Percentiles rank a stretch among this genome's conserved stretches.
Conservation (phyloP, 352 stramenopile genomes). For the Phytophthora aleatoria region DNA sequence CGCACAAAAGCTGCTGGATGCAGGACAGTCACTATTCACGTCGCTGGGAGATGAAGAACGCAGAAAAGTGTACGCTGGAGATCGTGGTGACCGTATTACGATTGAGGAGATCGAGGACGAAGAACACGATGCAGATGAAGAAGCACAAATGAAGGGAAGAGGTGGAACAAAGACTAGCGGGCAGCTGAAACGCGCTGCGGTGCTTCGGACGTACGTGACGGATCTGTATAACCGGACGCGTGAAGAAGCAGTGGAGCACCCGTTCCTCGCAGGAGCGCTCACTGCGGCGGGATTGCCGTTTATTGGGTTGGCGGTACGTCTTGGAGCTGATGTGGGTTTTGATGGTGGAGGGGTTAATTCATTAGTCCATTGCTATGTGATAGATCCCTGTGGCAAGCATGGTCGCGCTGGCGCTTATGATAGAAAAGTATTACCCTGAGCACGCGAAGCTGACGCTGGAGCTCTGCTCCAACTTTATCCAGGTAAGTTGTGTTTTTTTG, state of each 20-base stretch:
- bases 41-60: slow-evolving; percentile 74
- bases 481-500: slow-evolving; percentile 36
- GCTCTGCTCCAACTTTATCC: slow-evolving; percentile 72
- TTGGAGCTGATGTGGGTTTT: not conserved
- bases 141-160: slow-evolving; percentile 8
- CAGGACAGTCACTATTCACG: slow-evolving; percentile 69
- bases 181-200: slow-evolving; percentile 30
- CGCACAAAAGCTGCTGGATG: slow-evolving; percentile 72
- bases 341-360: not conserved
- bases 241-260: slow-evolving; percentile 52
- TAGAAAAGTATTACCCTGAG: slow-evolving; percentile 85
- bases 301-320: slow-evolving; percentile 72
- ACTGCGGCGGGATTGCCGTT: slow-evolving; percentile 70
- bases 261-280: slow-evolving; percentile 65
- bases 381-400: slow-evolving; percentile 79
- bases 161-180: slow-evolving; percentile 2
- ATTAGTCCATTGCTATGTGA: not conserved
- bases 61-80: slow-evolving; percentile 29
- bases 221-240: slow-evolving; percentile 48
- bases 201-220: slow-evolving; percentile 56
- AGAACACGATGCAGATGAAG: slow-evolving; percentile 19
- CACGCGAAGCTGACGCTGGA: slow-evolving; percentile 70
- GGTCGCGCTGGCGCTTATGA: slow-evolving; percentile 66
- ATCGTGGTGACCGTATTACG: slow-evolving; percentile 64
- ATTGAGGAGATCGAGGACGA: slow-evolving; percentile 72